A percentile compares a stretch with the other conserved stretches of the same genome.
Conservation (phyloP, 306 rosid genomes). For the Lathyrus tuberosus region DNA sequence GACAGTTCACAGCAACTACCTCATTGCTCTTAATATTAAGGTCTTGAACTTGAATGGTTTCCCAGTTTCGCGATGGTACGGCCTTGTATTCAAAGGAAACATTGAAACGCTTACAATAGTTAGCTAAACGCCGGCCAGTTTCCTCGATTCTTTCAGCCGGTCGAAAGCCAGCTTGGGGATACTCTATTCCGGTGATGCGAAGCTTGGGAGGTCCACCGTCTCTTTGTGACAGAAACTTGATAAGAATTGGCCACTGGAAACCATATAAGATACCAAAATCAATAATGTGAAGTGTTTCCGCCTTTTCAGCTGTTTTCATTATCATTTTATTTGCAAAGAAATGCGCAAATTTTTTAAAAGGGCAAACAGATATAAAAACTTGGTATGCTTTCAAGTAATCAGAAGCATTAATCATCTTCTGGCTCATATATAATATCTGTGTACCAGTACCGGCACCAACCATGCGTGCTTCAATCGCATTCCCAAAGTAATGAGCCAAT, state of each 20-base stretch:
- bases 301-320: conserved; percentile 53
- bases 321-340: conserved; percentile 64
- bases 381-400: conserved; percentile 63
- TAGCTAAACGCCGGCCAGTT: conserved; percentile 74
- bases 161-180: conserved; percentile 86
- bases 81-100: conserved; percentile 77
- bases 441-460: conserved; percentile 66
- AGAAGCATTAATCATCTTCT: conserved; percentile 54
- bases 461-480: conserved; percentile 72
- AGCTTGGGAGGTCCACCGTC: conserved; percentile 78
- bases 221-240: conserved; percentile 60
- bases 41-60: conserved; percentile 64
- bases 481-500: conserved; percentile 69
- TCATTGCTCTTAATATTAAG: conserved; percentile 58
- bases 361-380: conserved; percentile 55
- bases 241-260: conserved; percentile 88
- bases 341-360: conserved; percentile 62
- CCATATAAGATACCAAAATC: conserved; percentile 90
- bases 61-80: conserved; percentile 70
- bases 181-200: conserved; percentile 79
- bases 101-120: conserved; percentile 66
- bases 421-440: conserved; percentile 51
- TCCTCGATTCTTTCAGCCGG: conserved; percentile 73
- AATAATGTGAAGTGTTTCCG: conserved; percentile 63
- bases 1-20: conserved; percentile 62